Evolutionary conservation across 495 filamentous ascomycete species (phyloP).

Genomic region (Rusavskia elegans): DNA sequence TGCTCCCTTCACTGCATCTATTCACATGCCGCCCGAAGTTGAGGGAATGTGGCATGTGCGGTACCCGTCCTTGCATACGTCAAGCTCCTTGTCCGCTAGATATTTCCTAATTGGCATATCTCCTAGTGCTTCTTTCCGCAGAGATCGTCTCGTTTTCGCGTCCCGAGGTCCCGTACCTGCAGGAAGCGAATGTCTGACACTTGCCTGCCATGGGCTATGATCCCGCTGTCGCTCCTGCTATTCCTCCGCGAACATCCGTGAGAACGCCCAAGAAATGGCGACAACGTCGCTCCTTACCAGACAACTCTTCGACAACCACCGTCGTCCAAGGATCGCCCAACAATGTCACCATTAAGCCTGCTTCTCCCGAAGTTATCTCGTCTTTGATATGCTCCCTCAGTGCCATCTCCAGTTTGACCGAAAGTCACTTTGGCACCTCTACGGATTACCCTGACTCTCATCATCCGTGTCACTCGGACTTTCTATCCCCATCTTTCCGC

Average conservation of each 20-base stretch:
- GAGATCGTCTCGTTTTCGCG: background rate
- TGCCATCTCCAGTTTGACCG: slow-evolving; percentile 62
- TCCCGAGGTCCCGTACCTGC: background rate
- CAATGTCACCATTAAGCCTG: slow-evolving; percentile 35
- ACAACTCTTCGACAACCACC: slow-evolving; percentile 1
- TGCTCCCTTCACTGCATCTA: too few species aligned
- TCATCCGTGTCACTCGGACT: slow-evolving; percentile 12
- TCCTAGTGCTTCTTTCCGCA: background rate
- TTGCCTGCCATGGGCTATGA: background rate
- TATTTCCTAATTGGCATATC: too few species aligned
- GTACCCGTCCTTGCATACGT: too few species aligned
- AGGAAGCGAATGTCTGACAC: background rate
- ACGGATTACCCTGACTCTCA: slow-evolving; percentile 28
- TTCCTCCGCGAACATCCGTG: slow-evolving; percentile 11
- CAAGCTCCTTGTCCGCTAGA: too few species aligned
- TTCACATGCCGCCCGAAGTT: too few species aligned
- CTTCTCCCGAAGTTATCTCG: slow-evolving; percentile 86
- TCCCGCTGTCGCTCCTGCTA: background rate
- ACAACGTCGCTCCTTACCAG: slow-evolving; percentile 7
- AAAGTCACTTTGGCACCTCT: slow-evolving; percentile 54
- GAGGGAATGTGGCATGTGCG: too few species aligned
- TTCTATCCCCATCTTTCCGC: slow-evolving; percentile 7
- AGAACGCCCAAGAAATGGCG: slow-evolving; percentile 6
- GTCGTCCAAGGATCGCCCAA: slow-evolving; percentile 17
- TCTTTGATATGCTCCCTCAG: slow-evolving; percentile 85